Evolutionary conservation across 2,329 filamentous ascomycete genomes (phyloP).

Genomic region (Cytospora mali): DNA sequence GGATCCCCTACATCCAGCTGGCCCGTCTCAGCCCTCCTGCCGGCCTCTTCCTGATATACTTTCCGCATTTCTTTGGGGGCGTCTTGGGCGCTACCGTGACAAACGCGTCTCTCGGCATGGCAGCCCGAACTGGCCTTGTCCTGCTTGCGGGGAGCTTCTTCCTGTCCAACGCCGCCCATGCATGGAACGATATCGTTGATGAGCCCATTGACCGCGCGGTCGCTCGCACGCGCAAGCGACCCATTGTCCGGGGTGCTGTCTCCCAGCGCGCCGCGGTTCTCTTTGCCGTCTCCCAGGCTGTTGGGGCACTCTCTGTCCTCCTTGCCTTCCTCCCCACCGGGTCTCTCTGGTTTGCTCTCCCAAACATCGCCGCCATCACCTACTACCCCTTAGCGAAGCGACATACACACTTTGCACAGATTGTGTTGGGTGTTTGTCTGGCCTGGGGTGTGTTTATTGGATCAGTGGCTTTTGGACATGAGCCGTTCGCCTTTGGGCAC

Average conservation of each 20-base stretch:
- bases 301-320: constrained; percentile 38
- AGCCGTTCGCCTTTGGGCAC: background rate
- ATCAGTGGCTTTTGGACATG: constrained; percentile 30
- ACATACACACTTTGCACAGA: constrained; percentile 40
- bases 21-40: constrained; percentile 54
- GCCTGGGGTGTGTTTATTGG: constrained; percentile 39
- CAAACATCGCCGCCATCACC: constrained; percentile 34
- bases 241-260: constrained; percentile 54
- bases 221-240: constrained; percentile 52
- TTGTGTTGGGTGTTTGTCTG: constrained; percentile 40
- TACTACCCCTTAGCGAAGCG: constrained; percentile 42
- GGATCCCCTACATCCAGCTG: constrained; percentile 58
- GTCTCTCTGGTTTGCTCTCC: constrained; percentile 30
- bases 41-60: constrained; percentile 56
- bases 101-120: constrained; percentile 30
- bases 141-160: constrained; percentile 45
- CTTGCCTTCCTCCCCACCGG: constrained; percentile 41
- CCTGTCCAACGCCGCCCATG: constrained; percentile 48
- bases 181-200: constrained; percentile 60
- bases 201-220: constrained; percentile 56
- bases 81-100: constrained; percentile 49
- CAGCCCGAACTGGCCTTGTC: constrained; percentile 44
- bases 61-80: constrained; percentile 48
- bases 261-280: constrained; percentile 45
- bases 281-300: constrained; percentile 44